Evolutionary conservation across 352 stramenopile species (phyloP), one percentile per base, ranked within the genome.

Genomic region (Blastocystis sp.): DNA sequence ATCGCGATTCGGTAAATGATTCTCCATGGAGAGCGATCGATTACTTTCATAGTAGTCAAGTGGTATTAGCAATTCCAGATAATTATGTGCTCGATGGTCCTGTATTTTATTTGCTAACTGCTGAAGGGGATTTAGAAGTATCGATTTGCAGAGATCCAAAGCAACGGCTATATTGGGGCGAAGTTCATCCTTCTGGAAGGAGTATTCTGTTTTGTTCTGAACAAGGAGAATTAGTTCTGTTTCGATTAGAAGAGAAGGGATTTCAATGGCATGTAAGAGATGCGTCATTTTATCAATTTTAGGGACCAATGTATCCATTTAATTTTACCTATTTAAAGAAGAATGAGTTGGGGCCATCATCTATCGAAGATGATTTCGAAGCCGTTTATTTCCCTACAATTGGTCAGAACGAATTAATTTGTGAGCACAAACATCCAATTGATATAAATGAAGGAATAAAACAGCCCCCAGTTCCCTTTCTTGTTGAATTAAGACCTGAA

Each of bases 171-270:
- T 40, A 11, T 22, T 77, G 64, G 33, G 64, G 64, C 19, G 13
- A 33, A 22, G 17, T 77, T 17, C 64, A 77, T 30, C 64, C 64
- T n/a, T 77, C 64, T 40, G 64, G 64, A 5, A 51, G 30, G n/a
- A 77, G 64, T 48, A 77, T 77, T 56, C 64, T 77, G 37, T 56
- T 77, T 11, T 77, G 64, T 24, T 57, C 15, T n/a, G 64, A 77
- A 11, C 64, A 77, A 22, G 33, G 64, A 22, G 64, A 77, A 30
- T 56, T 77, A 35, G 5, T 77, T 22, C n/a, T 77, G 33, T 77
- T 57, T 30, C 22, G 33, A 22, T 27, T 30, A 4, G 64, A 77
- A 35, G 33, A 77, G 30, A 33, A 42, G 17, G 37, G n/a, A 48
- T 57, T 51, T 51, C 64, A 77, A 4, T 51, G 30, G 64, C 27